A percentile compares a stretch with the other conserved stretches of the same genome.
These are phyloP conservation scores for Zymoseptoria brevis DNA, from an alignment of 2,329 filamentous ascomycete species.

Conservation along the genomic window DNA sequence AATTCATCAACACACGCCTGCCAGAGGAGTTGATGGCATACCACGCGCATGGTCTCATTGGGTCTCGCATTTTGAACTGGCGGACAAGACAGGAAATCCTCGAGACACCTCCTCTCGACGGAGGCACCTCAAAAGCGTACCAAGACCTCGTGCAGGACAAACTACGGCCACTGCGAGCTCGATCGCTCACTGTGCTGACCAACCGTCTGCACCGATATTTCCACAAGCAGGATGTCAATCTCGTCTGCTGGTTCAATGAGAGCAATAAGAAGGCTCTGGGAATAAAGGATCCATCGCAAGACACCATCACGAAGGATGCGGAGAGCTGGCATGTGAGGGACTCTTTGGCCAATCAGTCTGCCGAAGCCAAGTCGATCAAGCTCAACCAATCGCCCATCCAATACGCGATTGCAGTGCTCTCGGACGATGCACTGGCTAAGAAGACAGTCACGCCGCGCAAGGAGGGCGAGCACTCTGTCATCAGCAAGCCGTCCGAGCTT, in stretches of 20 bases:
- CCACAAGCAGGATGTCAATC: constrained; percentile 65
- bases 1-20: constrained; percentile 82
- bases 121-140: constrained; percentile 72
- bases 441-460: constrained; percentile 52
- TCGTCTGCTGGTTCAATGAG: constrained; percentile 78
- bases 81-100: constrained; percentile 72
- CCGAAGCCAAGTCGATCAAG: constrained; percentile 12
- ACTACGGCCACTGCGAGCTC: constrained; percentile 65
- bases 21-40: constrained; percentile 89
- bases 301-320: constrained; percentile 22
- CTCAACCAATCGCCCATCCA: constrained; percentile 36
- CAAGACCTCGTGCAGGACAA: constrained; percentile 67
- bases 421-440: constrained; percentile 60
- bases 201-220: constrained; percentile 77
- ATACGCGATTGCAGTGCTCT: constrained; percentile 51
- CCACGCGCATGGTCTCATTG: constrained; percentile 72
- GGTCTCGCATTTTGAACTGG: constrained; percentile 70
- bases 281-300: constrained; percentile 16
- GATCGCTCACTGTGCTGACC: constrained; percentile 69
- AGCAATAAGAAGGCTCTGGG: constrained; percentile 48
- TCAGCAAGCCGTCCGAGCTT: constrained; percentile 57
- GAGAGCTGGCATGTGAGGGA: constrained; percentile 65
- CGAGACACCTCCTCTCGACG: constrained; percentile 77
- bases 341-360: constrained; percentile 11
- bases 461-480: constrained; percentile 40